phyloP scores from a whole-genome alignment of 2,329 filamentous ascomycete genomes.

The Fusarium citri region DNA sequence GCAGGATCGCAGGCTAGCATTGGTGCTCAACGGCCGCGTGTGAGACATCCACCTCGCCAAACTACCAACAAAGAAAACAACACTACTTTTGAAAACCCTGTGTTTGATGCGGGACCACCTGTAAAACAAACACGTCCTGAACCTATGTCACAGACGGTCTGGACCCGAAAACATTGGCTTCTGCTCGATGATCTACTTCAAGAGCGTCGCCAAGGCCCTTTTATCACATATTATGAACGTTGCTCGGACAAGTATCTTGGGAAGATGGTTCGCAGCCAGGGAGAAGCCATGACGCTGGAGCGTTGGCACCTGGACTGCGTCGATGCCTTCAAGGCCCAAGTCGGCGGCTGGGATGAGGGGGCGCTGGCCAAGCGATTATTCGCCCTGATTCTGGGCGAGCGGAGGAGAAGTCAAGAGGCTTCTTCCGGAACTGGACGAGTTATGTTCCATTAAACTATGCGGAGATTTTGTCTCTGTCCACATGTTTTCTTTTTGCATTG shows the following conservation, averaged over 20 bases:
- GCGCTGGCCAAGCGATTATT: constrained; percentile 65
- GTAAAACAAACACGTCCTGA: constrained; percentile 29
- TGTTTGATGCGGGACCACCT: constrained; percentile 46
- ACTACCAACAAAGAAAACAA: constrained; percentile 52
- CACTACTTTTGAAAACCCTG: constrained; percentile 42
- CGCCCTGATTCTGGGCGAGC: constrained; percentile 63
- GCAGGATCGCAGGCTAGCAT: constrained; percentile 30
- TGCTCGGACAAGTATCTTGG: constrained; percentile 57
- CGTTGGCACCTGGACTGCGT: constrained; percentile 69
- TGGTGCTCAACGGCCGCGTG: constrained; percentile 23
- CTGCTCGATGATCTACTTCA: constrained; percentile 64
- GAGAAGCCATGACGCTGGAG: constrained; percentile 61
- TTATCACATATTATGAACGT: constrained; percentile 46
- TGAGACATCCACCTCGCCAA: constrained; percentile 17
- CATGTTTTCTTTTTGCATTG: constrained; percentile 17
- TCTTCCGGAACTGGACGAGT: constrained; percentile 33
- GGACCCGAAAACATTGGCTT: constrained; percentile 66
- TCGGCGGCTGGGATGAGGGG: constrained; percentile 63
- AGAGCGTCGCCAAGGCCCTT: constrained; percentile 57
- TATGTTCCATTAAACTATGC: constrained; percentile 48
- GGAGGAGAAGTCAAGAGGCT: constrained; percentile 45
- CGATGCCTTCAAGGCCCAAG: constrained; percentile 62
- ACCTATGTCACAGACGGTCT: constrained; percentile 56
- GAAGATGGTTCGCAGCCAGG: constrained; percentile 60
- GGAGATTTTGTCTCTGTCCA: not conserved